phyloP scores from a whole-genome alignment of 1,284 basidiomycete species.

The Ceratobasidium sp. region DNA sequence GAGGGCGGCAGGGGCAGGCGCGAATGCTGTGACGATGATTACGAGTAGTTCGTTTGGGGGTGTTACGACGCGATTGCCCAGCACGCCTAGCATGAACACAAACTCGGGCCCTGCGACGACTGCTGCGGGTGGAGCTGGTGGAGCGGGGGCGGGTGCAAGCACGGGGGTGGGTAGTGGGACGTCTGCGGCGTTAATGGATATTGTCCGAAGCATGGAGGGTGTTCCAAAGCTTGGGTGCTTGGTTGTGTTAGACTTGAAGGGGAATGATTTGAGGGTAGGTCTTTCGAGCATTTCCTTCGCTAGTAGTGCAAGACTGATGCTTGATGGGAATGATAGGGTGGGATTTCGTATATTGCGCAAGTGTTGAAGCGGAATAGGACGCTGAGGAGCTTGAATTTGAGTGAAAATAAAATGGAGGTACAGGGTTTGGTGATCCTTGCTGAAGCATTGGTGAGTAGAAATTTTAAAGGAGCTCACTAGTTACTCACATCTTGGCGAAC shows the following conservation, averaged over 20 bases:
- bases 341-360: constrained; percentile 91
- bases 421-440: constrained; percentile 83
- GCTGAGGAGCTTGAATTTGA: constrained; percentile 91
- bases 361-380: constrained; percentile 96
- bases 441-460: constrained; percentile 80
- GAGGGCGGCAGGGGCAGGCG: constrained; percentile 59
- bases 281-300: neutral
- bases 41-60: constrained; percentile 81
- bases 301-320: neutral
- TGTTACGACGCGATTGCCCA: constrained; percentile 68
- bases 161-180: constrained; percentile 44
- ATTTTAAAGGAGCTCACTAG: neutral
- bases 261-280: constrained; percentile 89
- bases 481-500: neutral
- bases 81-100: constrained; percentile 27
- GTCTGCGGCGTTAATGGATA: constrained; percentile 73
- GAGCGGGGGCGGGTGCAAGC: constrained; percentile 46
- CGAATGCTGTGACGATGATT: constrained; percentile 72
- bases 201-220: constrained; percentile 83
- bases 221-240: constrained; percentile 86
- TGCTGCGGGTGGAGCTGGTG: constrained; percentile 50
- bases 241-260: constrained; percentile 88
- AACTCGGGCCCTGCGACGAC: neutral
- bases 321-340: constrained; percentile 61
- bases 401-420: constrained; percentile 92